These are phyloP conservation scores for Solanum pinnatisectum DNA, from an alignment of 257 asterid genomes.

Conservation along the genomic window DNA sequence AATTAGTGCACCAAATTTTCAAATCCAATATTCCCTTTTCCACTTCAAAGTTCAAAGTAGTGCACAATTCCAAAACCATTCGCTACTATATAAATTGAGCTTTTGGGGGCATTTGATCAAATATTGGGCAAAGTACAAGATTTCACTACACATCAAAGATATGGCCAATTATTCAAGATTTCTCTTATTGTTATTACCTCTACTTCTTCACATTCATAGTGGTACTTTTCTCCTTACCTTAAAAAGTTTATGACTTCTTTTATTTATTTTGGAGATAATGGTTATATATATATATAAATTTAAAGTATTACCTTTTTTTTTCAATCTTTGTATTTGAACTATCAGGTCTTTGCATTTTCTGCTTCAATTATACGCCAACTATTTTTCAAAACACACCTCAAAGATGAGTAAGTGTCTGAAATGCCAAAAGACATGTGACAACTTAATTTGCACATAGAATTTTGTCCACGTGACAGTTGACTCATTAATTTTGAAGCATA, in stretches of 20 bases:
- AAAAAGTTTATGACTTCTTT: background rate
- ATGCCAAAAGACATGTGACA: background rate
- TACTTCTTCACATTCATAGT: conserved; percentile 32
- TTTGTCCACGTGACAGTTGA: too few relatives aligned
- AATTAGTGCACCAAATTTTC: background rate
- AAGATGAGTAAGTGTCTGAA: too few relatives aligned
- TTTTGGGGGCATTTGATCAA: background rate
- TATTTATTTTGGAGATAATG: background rate
- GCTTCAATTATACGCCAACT: too few relatives aligned
- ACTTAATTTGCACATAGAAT: background rate
- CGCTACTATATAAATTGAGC: background rate
- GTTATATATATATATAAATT: too few relatives aligned
- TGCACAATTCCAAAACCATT: background rate
- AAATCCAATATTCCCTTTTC: background rate
- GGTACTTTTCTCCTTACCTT: conserved; percentile 9
- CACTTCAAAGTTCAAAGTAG: background rate
- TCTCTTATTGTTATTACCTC: conserved; percentile 28
- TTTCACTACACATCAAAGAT: background rate
- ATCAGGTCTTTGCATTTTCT: too few relatives aligned
- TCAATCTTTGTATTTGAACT: too few relatives aligned
- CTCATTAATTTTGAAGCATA: background rate
- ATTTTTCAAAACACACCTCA: too few relatives aligned
- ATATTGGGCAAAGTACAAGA: background rate
- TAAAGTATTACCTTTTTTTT: too few relatives aligned
- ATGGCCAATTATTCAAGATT: conserved; percentile 24